These are phyloP conservation scores for Lentinula novae-zelandiae DNA, from an alignment of 1,284 basidiomycete species.

Conservation along the genomic window DNA sequence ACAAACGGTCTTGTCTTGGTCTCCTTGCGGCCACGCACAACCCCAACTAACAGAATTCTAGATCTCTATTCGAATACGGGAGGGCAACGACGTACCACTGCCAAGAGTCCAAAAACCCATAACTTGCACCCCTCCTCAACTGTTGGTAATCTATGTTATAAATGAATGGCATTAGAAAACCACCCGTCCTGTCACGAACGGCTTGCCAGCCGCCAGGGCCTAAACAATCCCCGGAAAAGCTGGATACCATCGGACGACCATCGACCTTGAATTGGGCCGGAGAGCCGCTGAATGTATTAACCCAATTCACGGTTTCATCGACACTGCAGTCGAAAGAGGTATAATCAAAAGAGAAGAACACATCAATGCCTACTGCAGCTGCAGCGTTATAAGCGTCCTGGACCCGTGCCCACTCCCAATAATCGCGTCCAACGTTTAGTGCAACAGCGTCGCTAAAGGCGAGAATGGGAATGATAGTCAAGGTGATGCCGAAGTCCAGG, in stretches of 20 bases:
- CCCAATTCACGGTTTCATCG: conserved; percentile 27
- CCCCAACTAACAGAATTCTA: conserved; percentile 33
- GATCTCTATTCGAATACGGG: not conserved
- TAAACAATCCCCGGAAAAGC: conserved; percentile 36
- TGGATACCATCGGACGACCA: conserved; percentile 37
- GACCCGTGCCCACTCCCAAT: conserved; percentile 36
- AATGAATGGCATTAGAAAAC: conserved; percentile 44
- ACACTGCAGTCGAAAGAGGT: conserved; percentile 34
- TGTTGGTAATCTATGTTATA: conserved; percentile 33
- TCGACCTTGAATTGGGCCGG: conserved; percentile 37
- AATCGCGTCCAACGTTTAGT: conserved; percentile 37
- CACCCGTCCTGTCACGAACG: conserved; percentile 34
- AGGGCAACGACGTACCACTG: conserved; percentile 31
- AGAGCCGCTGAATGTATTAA: conserved; percentile 29
- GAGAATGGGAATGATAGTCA: not conserved
- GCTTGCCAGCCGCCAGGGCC: conserved; percentile 35
- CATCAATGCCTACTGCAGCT: conserved; percentile 23
- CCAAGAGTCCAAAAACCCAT: conserved; percentile 40
- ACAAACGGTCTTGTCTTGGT: conserved; percentile 34
- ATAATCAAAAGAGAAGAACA: conserved; percentile 45
- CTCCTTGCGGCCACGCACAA: conserved; percentile 41
- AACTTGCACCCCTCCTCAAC: conserved; percentile 15
- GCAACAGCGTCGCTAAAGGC: conserved; percentile 37
- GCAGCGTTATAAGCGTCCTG: conserved; percentile 37
- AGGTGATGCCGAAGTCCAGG: not conserved